Conservation (phyloP, 2,329 filamentous ascomycete species). For the Penicillium verrucosum region DNA sequence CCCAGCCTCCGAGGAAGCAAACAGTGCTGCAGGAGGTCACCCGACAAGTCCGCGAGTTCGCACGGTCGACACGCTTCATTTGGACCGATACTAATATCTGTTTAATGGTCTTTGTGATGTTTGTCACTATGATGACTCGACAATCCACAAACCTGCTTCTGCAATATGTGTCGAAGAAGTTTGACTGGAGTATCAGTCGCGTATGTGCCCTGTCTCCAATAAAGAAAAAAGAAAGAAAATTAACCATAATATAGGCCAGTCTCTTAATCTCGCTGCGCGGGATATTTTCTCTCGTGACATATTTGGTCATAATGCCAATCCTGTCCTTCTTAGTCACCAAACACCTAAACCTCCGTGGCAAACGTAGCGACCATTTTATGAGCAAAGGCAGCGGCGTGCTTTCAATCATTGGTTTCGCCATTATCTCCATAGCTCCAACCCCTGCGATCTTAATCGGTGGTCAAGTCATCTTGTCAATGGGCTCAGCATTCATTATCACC, state of each 20-base stretch:
- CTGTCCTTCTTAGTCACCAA: conserved; percentile 15
- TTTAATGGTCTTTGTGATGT: conserved; percentile 21
- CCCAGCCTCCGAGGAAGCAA: conserved; percentile 5
- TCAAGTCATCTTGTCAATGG: conserved; percentile 25
- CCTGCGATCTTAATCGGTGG: conserved; percentile 21
- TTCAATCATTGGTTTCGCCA: conserved; percentile 21
- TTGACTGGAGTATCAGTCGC: conserved; percentile 28
- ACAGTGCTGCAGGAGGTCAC: conserved; percentile 9
- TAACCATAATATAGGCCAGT: conserved; percentile 23
- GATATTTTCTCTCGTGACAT: conserved; percentile 20
- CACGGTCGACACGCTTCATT: conserved; percentile 24
- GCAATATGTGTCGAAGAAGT: conserved; percentile 31
- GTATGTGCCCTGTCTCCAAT: conserved; percentile 20
- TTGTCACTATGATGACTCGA: conserved; percentile 23
- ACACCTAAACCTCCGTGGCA: conserved; percentile 20
- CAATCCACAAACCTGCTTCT: conserved; percentile 25
- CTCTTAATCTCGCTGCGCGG: conserved; percentile 30
- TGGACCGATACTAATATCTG: conserved; percentile 22
- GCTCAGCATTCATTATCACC: conserved; percentile 21
- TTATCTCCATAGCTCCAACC: conserved; percentile 16
- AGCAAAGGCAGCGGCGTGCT: conserved; percentile 21
- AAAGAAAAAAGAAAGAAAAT: neutral
- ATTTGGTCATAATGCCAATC: conserved; percentile 23
- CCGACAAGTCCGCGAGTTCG: conserved; percentile 18
- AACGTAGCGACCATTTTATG: conserved; percentile 21